Evolutionary conservation across 164 flowering plant species (phyloP), one percentile per base, ranked within the genome.

Genomic region (Nelumbo lutea): DNA sequence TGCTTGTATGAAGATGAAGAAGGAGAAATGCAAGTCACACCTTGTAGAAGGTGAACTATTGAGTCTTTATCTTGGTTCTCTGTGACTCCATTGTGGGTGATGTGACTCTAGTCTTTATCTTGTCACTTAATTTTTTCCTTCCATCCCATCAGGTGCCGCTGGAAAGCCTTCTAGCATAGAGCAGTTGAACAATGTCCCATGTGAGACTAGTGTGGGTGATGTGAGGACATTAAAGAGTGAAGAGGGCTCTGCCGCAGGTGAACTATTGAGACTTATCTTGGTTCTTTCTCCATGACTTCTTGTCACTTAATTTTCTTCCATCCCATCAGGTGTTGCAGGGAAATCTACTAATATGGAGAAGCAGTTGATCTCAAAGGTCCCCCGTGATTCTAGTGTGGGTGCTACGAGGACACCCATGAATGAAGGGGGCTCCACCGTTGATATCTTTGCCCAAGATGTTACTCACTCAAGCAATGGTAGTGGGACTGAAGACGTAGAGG

Each of bases 1-100:
- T 76, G 80, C 79, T 53, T 83, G 79, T 39, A 69, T 82, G 79
- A 87, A 83, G 74, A 73, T 62, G 42, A 80, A 84, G 76, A 83
- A 84, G 87, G 84, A 73, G 64, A 76, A 78, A 55, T 44, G 61
- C 73, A 75, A 63, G 63, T 65, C 52, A 39, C 69, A 51, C 5
- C 68, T 76, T 14, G 68, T 57, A 38, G 68, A 70, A 82, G 89
- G 76, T 67, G 45, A 73, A 27, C 13, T 59, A 44, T 14, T 52
- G 42, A n/a, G 45, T 7, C 51, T 3, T n/a, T 0, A 42, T 50
- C 42, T 43, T 48, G 15, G 48, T 58, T 38, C 58, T 47, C 43
- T 15, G 27, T 1, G 27, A 27, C 27, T 27, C 3, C 62, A 9
- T 27, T 55, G 43, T 58, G 15, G 42, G 14, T 62, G 9, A 27